A percentile compares a stretch with the other conserved stretches of the same genome.
Evolutionary conservation across 139 green algal species (phyloP).

Genomic region (Parachlorella kessleri): DNA sequence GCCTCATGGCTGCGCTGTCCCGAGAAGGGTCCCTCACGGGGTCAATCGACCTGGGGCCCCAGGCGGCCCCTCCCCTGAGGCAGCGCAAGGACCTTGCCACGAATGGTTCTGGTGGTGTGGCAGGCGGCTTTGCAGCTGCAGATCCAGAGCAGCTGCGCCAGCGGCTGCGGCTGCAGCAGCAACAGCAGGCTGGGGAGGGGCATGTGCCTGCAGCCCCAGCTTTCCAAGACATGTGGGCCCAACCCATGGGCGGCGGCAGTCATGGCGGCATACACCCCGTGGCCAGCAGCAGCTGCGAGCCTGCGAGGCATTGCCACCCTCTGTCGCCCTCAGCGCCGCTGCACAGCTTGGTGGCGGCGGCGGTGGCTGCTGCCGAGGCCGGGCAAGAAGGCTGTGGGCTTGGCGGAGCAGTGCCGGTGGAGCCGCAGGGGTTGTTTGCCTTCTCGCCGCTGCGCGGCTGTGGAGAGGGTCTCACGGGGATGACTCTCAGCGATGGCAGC

Average conservation of each 20-base stretch:
- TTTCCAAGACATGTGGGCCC: background rate
- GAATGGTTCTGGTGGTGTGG: no score
- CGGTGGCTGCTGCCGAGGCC: background rate
- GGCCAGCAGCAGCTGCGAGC: no score
- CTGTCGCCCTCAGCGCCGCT: no score
- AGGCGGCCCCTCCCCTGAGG: no score
- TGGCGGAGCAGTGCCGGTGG: background rate
- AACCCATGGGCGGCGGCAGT: background rate
- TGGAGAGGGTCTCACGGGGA: constrained; percentile 20
- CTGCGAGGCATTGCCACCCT: no score
- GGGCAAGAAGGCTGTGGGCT: background rate
- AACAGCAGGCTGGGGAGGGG: no score
- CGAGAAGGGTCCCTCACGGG: constrained; percentile 14
- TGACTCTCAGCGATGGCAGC: constrained; percentile 12
- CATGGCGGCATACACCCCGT: background rate
- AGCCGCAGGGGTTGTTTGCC: background rate
- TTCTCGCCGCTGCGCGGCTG: constrained; percentile 18
- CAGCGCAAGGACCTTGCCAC: no score
- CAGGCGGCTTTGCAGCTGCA: no score
- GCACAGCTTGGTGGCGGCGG: no score
- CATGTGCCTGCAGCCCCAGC: background rate
- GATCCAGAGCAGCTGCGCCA: background rate
- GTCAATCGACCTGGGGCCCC: constrained; percentile 16
- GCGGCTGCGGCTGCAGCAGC: background rate
- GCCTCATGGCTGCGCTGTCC: constrained; percentile 17